These are phyloP conservation scores for Cymbopogon citratus DNA, from an alignment of 176 grass and related monocot genomes.

Conservation along the genomic window DNA sequence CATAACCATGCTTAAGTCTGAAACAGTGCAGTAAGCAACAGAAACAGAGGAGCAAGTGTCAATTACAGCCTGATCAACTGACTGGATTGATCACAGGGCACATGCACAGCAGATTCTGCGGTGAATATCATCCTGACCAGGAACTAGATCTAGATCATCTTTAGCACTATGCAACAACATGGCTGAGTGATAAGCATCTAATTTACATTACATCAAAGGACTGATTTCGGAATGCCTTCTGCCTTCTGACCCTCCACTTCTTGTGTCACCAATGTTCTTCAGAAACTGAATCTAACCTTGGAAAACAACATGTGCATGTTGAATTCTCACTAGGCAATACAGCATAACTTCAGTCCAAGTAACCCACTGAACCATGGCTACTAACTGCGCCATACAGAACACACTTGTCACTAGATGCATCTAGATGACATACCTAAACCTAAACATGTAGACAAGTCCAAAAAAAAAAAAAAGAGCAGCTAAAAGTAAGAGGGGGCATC, in stretches of 20 bases:
- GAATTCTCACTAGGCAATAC: background rate
- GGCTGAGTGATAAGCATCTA: constrained; percentile 12
- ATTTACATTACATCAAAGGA: too few species aligned
- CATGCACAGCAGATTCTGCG: background rate
- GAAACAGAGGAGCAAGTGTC: constrained; percentile 3
- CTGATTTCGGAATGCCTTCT: background rate
- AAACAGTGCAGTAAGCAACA: constrained; percentile 8
- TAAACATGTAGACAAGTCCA: background rate
- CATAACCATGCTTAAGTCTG: constrained; percentile 12
- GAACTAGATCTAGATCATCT: constrained; percentile 15
- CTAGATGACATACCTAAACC: constrained; percentile 27
- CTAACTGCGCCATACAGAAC: constrained; percentile 28
- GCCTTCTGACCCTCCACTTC: constrained; percentile 4
- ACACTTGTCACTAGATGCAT: constrained; percentile 22
- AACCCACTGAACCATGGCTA: constrained; percentile 19
- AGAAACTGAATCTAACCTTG: too few species aligned
- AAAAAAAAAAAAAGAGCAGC: background rate
- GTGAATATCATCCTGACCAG: constrained; percentile 16
- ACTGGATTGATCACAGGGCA: too few species aligned
- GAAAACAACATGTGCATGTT: too few species aligned
- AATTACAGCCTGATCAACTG: constrained; percentile 34
- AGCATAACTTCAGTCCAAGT: constrained; percentile 1
- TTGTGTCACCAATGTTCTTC: too few species aligned
- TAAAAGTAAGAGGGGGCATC: constrained; percentile 36
- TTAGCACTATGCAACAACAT: background rate